These are phyloP conservation scores for Penicillium paradoxum DNA, from an alignment of 495 filamentous ascomycete genomes.

Conservation along the genomic window DNA sequence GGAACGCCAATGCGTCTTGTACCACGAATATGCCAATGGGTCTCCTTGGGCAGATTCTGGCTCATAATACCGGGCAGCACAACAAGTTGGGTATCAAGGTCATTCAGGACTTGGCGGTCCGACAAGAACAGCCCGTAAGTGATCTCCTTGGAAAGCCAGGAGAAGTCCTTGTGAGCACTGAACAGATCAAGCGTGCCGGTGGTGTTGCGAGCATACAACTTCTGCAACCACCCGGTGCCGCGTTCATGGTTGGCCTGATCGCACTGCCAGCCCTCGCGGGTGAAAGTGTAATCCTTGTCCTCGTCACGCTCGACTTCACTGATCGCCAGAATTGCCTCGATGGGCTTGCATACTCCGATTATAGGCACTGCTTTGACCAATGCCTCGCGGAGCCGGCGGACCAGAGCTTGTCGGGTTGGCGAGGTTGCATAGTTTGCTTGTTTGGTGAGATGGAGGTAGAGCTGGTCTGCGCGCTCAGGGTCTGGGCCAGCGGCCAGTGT, in stretches of 20 bases:
- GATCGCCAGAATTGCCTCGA: conserved; percentile 47
- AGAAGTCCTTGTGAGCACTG: conserved; percentile 48
- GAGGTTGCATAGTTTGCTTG: conserved; percentile 35
- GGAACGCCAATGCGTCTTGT: conserved; percentile 47
- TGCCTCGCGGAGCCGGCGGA: conserved; percentile 49
- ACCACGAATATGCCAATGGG: conserved; percentile 55
- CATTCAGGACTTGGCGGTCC: conserved; percentile 48
- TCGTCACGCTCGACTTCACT: conserved; percentile 42
- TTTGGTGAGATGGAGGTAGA: conserved; percentile 47
- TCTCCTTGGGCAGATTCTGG: conserved; percentile 49
- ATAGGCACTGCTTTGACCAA: conserved; percentile 48
- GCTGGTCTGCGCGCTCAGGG: conserved; percentile 41
- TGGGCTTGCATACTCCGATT: conserved; percentile 50
- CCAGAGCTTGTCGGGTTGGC: conserved; percentile 37
- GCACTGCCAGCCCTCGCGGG: conserved; percentile 36
- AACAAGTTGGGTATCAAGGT: conserved; percentile 51
- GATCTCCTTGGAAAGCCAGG: conserved; percentile 37
- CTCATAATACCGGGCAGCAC: conserved; percentile 55
- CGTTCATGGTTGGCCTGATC: conserved; percentile 44
- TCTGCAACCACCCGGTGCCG: conserved; percentile 44
- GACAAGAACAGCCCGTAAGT: conserved; percentile 56
- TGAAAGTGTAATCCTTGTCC: conserved; percentile 49
- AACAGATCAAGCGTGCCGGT: conserved; percentile 38
- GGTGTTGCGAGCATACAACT: conserved; percentile 35
- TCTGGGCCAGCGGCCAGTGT: conserved; percentile 42